phyloP scores from a whole-genome alignment of 2,329 filamentous ascomycete species.

The Madurella fahalii region DNA sequence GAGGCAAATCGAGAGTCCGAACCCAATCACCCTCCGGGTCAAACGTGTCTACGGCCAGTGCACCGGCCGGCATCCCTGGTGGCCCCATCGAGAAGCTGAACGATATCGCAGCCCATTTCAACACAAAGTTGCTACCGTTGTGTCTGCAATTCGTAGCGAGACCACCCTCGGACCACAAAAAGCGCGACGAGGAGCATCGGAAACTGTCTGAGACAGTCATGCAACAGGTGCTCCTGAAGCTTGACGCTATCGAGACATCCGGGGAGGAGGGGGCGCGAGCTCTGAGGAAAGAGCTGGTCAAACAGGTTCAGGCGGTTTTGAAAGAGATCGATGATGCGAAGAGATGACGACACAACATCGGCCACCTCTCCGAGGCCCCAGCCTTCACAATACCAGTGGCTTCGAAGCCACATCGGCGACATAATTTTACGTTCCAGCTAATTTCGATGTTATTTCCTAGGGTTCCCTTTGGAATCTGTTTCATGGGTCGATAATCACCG shows the following conservation, averaged over 20 bases:
- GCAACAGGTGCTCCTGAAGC: constrained; percentile 70
- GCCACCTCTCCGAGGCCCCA: neutral
- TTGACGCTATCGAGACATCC: constrained; percentile 71
- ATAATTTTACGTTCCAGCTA: neutral
- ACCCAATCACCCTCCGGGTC: constrained; percentile 24
- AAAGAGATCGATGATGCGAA: constrained; percentile 55
- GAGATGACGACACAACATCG: neutral
- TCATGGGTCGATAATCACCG: neutral
- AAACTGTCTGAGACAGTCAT: constrained; percentile 71
- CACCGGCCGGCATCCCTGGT: constrained; percentile 32
- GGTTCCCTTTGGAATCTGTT: neutral
- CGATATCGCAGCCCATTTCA: constrained; percentile 61
- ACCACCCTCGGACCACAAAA: constrained; percentile 63
- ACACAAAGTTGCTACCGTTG: constrained; percentile 59
- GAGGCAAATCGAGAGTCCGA: constrained; percentile 31
- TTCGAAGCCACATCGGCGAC: neutral
- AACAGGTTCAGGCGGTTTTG: constrained; percentile 63
- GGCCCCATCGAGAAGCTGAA: constrained; percentile 60
- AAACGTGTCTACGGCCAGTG: constrained; percentile 30
- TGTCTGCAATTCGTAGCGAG: constrained; percentile 57
- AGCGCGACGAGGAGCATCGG: constrained; percentile 69
- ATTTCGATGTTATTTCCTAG: neutral
- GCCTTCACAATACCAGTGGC: neutral
- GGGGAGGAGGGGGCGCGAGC: constrained; percentile 62
- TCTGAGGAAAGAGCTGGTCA: constrained; percentile 68